Evolutionary conservation across 2,329 filamentous ascomycete genomes (phyloP).

Genomic region (Periconia sp.): DNA sequence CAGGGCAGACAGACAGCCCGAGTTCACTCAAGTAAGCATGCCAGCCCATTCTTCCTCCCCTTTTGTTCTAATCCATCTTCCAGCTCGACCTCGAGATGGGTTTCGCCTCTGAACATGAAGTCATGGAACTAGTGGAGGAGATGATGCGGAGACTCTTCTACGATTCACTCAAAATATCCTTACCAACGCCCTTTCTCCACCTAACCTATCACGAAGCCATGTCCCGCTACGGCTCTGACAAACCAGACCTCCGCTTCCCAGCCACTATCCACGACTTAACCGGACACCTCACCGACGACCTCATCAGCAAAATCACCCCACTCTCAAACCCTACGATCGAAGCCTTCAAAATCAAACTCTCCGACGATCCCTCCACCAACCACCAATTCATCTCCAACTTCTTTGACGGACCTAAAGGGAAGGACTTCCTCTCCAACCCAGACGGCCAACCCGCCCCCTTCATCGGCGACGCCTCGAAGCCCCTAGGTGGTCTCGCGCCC

Average conservation of each 20-base stretch:
- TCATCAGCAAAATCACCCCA: constrained; percentile 74
- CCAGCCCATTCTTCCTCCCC: neutral
- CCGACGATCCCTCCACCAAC: constrained; percentile 55
- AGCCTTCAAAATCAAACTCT: constrained; percentile 67
- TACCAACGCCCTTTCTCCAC: constrained; percentile 53
- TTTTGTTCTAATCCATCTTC: constrained; percentile 5
- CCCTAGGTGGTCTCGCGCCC: constrained; percentile 73
- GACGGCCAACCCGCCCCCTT: constrained; percentile 81
- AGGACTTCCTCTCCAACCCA: constrained; percentile 65
- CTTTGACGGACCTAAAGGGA: constrained; percentile 65
- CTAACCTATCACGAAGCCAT: constrained; percentile 79
- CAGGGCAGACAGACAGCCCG: constrained; percentile 88
- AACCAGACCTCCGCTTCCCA: constrained; percentile 81
- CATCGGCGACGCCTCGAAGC: constrained; percentile 71
- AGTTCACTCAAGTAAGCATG: constrained; percentile 79
- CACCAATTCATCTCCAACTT: constrained; percentile 67
- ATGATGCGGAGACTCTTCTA: constrained; percentile 61
- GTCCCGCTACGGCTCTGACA: constrained; percentile 80
- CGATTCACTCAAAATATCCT: constrained; percentile 48
- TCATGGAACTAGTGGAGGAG: constrained; percentile 62
- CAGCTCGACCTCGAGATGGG: constrained; percentile 92
- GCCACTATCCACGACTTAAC: constrained; percentile 70
- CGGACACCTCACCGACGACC: constrained; percentile 61
- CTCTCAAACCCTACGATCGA: constrained; percentile 72
- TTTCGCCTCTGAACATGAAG: constrained; percentile 71